Evolutionary conservation across 2,329 filamentous ascomycete genomes (phyloP).

Genomic region (Neopestalotiopsis sp.): DNA sequence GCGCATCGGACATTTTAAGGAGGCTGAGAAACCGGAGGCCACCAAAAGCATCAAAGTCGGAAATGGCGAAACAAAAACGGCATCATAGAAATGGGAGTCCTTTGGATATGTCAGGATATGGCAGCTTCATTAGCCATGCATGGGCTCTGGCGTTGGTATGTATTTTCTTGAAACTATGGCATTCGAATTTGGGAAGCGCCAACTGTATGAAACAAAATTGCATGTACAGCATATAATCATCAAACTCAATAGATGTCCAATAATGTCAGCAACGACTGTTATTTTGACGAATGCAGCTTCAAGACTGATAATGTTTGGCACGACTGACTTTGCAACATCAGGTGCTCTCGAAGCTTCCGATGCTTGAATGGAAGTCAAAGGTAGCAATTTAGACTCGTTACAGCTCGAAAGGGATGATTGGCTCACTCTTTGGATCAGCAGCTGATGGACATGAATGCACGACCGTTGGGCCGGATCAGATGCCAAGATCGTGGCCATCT

Average conservation of each 20-base stretch:
- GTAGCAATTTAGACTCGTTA: neutral
- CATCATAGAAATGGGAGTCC: neutral
- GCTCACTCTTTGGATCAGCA: neutral
- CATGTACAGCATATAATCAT: neutral
- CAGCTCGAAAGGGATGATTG: neutral
- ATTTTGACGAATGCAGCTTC: too few species aligned
- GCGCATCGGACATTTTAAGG: too few species aligned
- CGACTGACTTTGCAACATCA: neutral
- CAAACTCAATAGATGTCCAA: neutral
- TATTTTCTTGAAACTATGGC: neutral
- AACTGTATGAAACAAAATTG: neutral
- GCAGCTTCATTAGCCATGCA: neutral
- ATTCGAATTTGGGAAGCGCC: neutral
- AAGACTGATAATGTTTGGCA: too few species aligned
- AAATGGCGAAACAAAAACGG: constrained; percentile 2
- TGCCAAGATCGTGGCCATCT: neutral
- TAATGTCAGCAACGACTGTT: neutral
- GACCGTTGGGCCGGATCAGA: neutral
- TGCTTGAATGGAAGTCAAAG: neutral
- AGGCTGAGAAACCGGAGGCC: neutral
- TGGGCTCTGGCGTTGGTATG: constrained; percentile 10
- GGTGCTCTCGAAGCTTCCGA: neutral
- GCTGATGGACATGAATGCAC: neutral
- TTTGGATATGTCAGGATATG: neutral
- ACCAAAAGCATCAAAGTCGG: neutral